phyloP scores from a whole-genome alignment of 2,329 filamentous ascomycete genomes.

The Diaporthe vexans region DNA sequence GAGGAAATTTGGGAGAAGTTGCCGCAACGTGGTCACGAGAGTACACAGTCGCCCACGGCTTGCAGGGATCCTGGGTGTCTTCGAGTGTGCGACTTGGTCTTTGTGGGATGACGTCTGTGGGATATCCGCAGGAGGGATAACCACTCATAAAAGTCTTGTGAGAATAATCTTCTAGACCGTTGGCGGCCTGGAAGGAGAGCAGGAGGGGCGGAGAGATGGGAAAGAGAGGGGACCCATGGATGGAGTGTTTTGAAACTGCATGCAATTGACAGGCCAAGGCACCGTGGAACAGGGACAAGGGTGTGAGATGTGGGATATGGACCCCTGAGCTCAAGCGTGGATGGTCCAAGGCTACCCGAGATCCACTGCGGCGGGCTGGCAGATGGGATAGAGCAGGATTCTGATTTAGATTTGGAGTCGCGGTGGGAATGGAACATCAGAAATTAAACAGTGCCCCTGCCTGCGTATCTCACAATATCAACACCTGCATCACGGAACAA shows the following conservation, averaged over 20 bases:
- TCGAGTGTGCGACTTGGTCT: background rate
- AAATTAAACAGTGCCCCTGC: constrained; percentile 34
- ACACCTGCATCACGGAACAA: background rate
- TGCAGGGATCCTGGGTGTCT: background rate
- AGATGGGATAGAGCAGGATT: constrained; percentile 23
- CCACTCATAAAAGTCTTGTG: background rate
- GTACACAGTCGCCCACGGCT: background rate
- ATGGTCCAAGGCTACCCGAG: constrained; percentile 14
- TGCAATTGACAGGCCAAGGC: constrained; percentile 31
- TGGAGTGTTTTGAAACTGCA: constrained; percentile 28
- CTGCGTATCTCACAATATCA: constrained; percentile 19
- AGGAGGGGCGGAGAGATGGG: background rate
- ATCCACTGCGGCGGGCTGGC: constrained; percentile 24
- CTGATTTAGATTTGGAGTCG: constrained; percentile 27
- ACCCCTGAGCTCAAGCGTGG: background rate
- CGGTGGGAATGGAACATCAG: constrained; percentile 29
- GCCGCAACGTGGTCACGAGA: background rate
- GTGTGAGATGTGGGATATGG: background rate
- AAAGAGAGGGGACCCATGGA: constrained; percentile 25
- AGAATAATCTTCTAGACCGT: background rate
- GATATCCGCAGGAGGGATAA: background rate
- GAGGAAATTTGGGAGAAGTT: background rate
- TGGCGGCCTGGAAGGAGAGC: background rate
- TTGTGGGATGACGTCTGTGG: background rate
- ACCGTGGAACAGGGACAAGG: constrained; percentile 10